phyloP scores from a whole-genome alignment of 768 basidiomycete species.

The Suillus bovinus region DNA sequence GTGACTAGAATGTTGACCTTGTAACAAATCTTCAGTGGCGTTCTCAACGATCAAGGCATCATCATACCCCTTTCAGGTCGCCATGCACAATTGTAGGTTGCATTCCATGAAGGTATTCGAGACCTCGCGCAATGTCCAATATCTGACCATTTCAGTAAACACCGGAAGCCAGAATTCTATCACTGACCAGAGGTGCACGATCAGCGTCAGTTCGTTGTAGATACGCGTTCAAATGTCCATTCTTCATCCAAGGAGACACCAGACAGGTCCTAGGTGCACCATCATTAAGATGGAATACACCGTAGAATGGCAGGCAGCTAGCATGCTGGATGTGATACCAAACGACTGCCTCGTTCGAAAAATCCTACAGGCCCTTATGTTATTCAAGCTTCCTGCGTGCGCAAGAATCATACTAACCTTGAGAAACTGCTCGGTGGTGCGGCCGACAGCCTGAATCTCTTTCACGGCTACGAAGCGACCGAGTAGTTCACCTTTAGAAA shows the following conservation, averaged over 20 bases:
- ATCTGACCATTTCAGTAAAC: constrained; percentile 28
- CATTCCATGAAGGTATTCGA: constrained; percentile 40
- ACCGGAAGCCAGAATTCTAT: not conserved
- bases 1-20: constrained; percentile 33
- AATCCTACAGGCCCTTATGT: constrained; percentile 24
- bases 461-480: constrained; percentile 34
- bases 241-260: constrained; percentile 29
- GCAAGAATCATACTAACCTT: constrained; percentile 22
- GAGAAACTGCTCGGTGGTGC: constrained; percentile 23
- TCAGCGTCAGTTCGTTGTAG: constrained; percentile 23
- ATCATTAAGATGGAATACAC: constrained; percentile 18
- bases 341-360: constrained; percentile 30
- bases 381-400: constrained; percentile 18
- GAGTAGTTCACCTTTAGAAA: constrained; percentile 29
- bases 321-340: constrained; percentile 31
- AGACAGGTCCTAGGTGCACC: constrained; percentile 19
- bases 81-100: constrained; percentile 43
- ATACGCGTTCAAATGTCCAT: constrained; percentile 33
- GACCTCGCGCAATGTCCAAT: constrained; percentile 37
- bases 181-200: constrained; percentile 35
- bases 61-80: constrained; percentile 43
- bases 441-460: constrained; percentile 23
- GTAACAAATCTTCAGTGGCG: not conserved
- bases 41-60: not conserved
- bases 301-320: constrained; percentile 34